Base-by-base conservation (phyloP, 192 early-diverging fungal species). In the Entomortierella beljakovae region DNA sequence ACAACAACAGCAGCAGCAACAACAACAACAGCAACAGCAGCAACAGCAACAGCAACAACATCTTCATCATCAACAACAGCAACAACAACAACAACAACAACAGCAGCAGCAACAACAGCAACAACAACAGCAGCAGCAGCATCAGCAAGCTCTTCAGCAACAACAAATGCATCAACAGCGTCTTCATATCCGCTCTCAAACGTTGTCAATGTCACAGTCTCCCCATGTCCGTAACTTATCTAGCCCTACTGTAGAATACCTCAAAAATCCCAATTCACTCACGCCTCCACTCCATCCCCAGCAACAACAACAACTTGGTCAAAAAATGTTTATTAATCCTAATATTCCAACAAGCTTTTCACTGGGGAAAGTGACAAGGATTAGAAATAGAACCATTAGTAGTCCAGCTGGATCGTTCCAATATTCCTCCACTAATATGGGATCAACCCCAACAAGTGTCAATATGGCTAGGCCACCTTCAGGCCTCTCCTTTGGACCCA, bases 401-500 rank as follows among this genome's bases (percentile, higher is more conserved):
- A 79, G 75, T 50, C 75, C 75, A 7, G 75, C 75, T 11, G 75
- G 75, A 2, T 79, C 75, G 5, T 65, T 79, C 29, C 75, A 70
- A 40, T 70, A 79, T n/a, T 79, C 75, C 34, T 51, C 75, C 0
- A 60, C 59, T 4, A 79, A 57, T 32, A 79, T 79, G 75, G 48
- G 42, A 9, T 52, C 75, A 11, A 55, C 75, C 4, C 35, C 75
- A 31, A 56, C 56, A 9, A 31, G 46, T 46, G 43, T 59, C n/a
- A 59, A 63, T 31, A 64, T 69, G 66, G 32, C 66, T 33, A 55
- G 75, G 16, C 75, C 75, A 28, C 75, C 75, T 16, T 79, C 75
- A 0, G 75, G 75, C 2, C 57, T 70, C 1, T 79, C 75, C 11
- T 70, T 79, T 46, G 75, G 75, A 6, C 75, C 75, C 7, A 64